Evolutionary conservation across 1,139 yeast genomes (phyloP).

Genomic region (Protomyces lactucae-debilis): DNA sequence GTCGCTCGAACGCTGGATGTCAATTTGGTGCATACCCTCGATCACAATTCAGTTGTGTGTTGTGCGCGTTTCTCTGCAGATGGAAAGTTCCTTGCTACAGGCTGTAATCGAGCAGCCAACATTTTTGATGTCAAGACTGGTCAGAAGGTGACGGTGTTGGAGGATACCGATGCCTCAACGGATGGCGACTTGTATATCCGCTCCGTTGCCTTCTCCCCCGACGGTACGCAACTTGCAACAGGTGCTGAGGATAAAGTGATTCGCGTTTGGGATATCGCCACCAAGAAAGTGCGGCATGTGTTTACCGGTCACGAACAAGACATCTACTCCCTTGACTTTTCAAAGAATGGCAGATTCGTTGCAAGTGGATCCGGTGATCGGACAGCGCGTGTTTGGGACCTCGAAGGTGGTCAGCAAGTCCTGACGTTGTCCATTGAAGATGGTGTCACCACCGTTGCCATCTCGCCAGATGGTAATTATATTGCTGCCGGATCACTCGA

Average conservation of each 20-base stretch:
- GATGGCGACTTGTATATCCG: slow-evolving; percentile 82
- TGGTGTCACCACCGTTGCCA: slow-evolving; percentile 97
- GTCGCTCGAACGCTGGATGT: slow-evolving; percentile 72
- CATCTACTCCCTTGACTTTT: slow-evolving; percentile 89
- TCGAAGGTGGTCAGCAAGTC: slow-evolving; percentile 84
- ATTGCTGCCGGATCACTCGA: slow-evolving; percentile 97
- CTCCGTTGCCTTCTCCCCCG: slow-evolving; percentile 94
- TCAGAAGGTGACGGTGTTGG: slow-evolving; percentile 75
- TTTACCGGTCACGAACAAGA: slow-evolving; percentile 97
- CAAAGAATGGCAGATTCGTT: slow-evolving; percentile 89
- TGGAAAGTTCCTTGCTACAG: slow-evolving; percentile 92
- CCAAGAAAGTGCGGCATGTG: slow-evolving; percentile 79
- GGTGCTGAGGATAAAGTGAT: slow-evolving; percentile 98
- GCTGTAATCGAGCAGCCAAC: slow-evolving; percentile 93
- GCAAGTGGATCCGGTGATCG: slow-evolving; percentile 97
- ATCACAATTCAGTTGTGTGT: slow-evolving; percentile 91
- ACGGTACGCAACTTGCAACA: slow-evolving; percentile 90
- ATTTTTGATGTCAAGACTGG: slow-evolving; percentile 92
- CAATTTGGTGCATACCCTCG: slow-evolving; percentile 81
- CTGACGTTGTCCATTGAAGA: slow-evolving; percentile 88
- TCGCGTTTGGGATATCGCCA: slow-evolving; percentile 91
- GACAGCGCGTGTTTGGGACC: slow-evolving; percentile 95
- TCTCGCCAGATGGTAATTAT: slow-evolving; percentile 87
- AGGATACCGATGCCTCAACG: slow-evolving; percentile 61
- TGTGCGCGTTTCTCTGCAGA: slow-evolving; percentile 91